These are phyloP conservation scores for Inosperma sp. DNA, from an alignment of 768 basidiomycete genomes.

Conservation along the genomic window DNA sequence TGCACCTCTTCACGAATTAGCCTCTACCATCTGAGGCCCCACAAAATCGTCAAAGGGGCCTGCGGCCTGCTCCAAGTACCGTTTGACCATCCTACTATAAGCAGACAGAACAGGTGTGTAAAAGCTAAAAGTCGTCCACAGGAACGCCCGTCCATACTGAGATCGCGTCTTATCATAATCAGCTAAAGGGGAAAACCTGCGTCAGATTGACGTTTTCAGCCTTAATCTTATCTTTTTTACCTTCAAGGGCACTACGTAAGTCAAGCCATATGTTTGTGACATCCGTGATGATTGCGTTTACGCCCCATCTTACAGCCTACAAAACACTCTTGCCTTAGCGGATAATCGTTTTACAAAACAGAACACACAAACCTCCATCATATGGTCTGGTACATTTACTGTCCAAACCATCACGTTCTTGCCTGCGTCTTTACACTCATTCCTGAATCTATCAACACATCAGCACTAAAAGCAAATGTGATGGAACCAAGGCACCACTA, in stretches of 20 bases:
- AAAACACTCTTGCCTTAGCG: constrained; percentile 1
- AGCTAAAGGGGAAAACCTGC: constrained; percentile 35
- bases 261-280: constrained; percentile 64
- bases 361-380: constrained; percentile 70
- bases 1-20: constrained; percentile 6
- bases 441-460: constrained; percentile 55
- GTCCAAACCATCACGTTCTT: constrained; percentile 96
- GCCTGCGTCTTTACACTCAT: constrained; percentile 70
- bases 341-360: constrained; percentile 7
- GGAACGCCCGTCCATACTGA: constrained; percentile 61
- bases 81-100: constrained; percentile 25
- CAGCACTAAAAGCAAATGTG: background rate
- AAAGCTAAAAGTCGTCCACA: constrained; percentile 65
- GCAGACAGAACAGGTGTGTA: constrained; percentile 47
- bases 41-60: constrained; percentile 47
- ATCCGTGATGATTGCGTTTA: constrained; percentile 75
- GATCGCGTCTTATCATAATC: constrained; percentile 65
- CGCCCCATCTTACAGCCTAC: constrained; percentile 77
- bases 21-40: constrained; percentile 10
- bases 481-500: constrained; percentile 33
- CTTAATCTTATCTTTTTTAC: constrained; percentile 34
- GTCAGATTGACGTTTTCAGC: background rate
- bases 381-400: constrained; percentile 82
- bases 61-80: constrained; percentile 44
- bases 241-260: constrained; percentile 51